Base-by-base conservation (phyloP, 495 filamentous ascomycete genomes). In the Lasiosphaeria hispida region DNA sequence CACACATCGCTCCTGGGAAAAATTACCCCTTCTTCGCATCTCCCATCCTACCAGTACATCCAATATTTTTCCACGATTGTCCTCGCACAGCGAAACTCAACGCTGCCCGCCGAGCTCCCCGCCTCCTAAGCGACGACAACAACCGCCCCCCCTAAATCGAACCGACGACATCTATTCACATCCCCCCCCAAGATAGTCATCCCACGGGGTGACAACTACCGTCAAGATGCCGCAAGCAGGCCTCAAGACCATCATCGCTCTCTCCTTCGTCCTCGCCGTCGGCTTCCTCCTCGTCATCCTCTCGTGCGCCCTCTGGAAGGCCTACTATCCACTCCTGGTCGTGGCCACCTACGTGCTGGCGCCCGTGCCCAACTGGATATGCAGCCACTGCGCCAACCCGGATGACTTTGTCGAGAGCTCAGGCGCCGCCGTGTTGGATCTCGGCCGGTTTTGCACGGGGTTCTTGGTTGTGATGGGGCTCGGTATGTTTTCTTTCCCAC, bases 231-330 rank as follows among this genome's bases (percentile, higher is more conserved):
- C 77, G 58, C 60, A 87, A 65, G 88, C 91, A 64, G 93, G 94
- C 70, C 85, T 97, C 61, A 96, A 96, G 76, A 98, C 95, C 65
- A 98, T 98, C 77, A 97, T 98, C 75, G 90, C 87, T 51, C 91
- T 98, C 65, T 97, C 94, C 64, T 98, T 98, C 77, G 95, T 98
- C 68, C 90, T 98, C 55, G 95, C 95, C 58, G 94, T 98, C 70
- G 94, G 94, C 67, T 98, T 98, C 83, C 90, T 98, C 67, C 92
- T 98, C 60, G 93, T 97, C 43, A 98, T 98, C 76, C 89, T 98
- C 68, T 96, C 92, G 59, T 94, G 91, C 67, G 94, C 95, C 34
- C 87, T 98, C 51, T 97, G 86, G 80, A 80, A 91, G 57, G 89
- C 90, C 70, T 98, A 95, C 84, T 89, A 92, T 65, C 89, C 94